A percentile compares a stretch with the other conserved stretches of the same genome.
These are phyloP conservation scores for Glebionis coronaria DNA, from an alignment of 129 eudicot species.

Conservation along the genomic window DNA sequence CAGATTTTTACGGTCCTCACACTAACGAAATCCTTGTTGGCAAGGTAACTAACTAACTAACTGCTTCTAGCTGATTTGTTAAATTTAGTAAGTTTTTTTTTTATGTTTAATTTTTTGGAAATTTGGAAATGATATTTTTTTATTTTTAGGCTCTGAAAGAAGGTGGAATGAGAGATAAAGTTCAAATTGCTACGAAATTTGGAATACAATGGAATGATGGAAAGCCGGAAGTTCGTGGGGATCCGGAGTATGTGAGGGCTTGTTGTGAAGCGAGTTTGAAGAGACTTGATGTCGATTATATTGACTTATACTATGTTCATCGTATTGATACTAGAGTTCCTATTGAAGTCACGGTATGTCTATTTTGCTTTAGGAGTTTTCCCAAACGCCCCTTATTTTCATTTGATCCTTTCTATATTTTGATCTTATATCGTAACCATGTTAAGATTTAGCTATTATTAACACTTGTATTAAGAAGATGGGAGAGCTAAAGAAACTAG, in stretches of 20 bases:
- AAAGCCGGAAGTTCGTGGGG: slow-evolving; percentile 30
- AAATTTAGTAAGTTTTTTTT: too few relatives aligned
- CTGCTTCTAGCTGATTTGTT: not conserved
- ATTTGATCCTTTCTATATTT: not conserved
- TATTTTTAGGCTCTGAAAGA: slow-evolving; percentile 55
- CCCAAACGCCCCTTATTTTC: too few relatives aligned
- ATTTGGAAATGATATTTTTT: not conserved
- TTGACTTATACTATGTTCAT: slow-evolving; percentile 58
- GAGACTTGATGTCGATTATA: slow-evolving; percentile 57
- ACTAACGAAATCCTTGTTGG: slow-evolving; percentile 48
- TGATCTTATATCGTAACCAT: not conserved
- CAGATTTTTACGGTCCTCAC: slow-evolving; percentile 52
- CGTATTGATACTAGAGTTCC: slow-evolving; percentile 48
- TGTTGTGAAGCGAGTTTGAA: slow-evolving; percentile 63
- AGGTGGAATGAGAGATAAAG: slow-evolving; percentile 48
- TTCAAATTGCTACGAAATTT: slow-evolving; percentile 67
- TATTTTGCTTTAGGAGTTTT: not conserved
- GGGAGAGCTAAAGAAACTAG: slow-evolving; percentile 66
- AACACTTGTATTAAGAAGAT: slow-evolving; percentile 26
- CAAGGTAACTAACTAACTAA: slow-evolving; percentile 21
- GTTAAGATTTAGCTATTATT: not conserved
- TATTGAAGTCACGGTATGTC: slow-evolving; percentile 50
- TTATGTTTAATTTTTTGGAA: not conserved
- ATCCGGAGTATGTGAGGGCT: slow-evolving; percentile 52
- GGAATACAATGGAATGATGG: slow-evolving; percentile 33